phyloP scores from a whole-genome alignment of 2,329 filamentous ascomycete genomes.

The Chaetomium globosum region DNA sequence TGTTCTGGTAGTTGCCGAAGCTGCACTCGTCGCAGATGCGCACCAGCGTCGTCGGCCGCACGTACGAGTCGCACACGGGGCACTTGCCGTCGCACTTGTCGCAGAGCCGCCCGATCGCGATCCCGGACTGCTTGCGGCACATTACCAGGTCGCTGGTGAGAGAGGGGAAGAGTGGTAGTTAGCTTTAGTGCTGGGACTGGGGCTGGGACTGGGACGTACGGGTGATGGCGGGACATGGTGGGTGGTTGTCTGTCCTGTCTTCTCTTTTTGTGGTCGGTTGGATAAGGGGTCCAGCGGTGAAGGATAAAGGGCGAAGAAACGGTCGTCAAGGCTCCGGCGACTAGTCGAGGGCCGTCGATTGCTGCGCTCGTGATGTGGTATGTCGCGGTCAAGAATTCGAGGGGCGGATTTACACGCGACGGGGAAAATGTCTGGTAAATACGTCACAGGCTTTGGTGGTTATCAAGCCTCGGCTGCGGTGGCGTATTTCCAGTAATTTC shows the following conservation, averaged over 20 bases:
- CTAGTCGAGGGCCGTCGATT: background rate
- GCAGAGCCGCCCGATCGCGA: constrained; percentile 96
- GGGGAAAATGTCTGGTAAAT: constrained; percentile 21
- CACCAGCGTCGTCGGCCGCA: constrained; percentile 93
- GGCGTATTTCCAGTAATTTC: constrained; percentile 24
- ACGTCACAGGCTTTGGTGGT: constrained; percentile 12
- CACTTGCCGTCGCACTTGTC: constrained; percentile 99
- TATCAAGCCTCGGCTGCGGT: constrained; percentile 4
- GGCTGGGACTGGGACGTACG: constrained; percentile 58
- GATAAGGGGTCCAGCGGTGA: too few relatives aligned
- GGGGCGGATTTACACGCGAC: constrained; percentile 20
- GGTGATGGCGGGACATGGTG: constrained; percentile 88
- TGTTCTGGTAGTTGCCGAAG: constrained; percentile 99
- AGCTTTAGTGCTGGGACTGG: constrained; percentile 19
- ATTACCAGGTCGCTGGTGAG: constrained; percentile 85
- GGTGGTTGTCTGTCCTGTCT: background rate
- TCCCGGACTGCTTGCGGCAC: constrained; percentile 98
- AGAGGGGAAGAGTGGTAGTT: constrained; percentile 38
- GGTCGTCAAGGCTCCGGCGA: background rate
- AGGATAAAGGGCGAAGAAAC: background rate
- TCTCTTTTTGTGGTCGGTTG: background rate
- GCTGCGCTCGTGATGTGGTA: background rate
- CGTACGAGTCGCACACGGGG: constrained; percentile 98
- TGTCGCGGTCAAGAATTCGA: constrained; percentile 14
- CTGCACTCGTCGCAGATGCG: constrained; percentile 99